These are phyloP conservation scores for Aspergillus fumigatus DNA, from an alignment of 2,329 filamentous ascomycete genomes.

Conservation along the genomic window DNA sequence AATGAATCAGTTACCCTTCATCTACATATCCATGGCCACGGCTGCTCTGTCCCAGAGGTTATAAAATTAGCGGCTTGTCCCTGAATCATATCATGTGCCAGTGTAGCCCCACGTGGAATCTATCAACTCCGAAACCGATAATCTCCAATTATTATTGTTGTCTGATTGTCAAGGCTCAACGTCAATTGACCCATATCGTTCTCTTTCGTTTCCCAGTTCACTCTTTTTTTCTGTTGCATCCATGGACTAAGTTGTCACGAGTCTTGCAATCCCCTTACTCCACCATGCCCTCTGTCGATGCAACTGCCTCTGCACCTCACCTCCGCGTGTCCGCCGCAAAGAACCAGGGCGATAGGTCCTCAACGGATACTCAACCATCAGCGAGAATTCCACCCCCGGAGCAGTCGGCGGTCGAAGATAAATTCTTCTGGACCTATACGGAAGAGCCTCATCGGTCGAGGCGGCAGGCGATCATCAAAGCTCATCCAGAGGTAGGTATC, in stretches of 20 bases:
- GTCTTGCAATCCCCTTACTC: constrained; percentile 6
- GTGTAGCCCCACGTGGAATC: constrained; percentile 37
- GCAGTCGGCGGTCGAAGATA: constrained; percentile 41
- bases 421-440: constrained; percentile 98
- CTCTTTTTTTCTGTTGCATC: constrained; percentile 1
- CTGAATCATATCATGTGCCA: constrained; percentile 3
- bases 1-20: background rate
- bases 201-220: background rate
- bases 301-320: constrained; percentile 28
- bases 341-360: constrained; percentile 15
- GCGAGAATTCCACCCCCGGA: constrained; percentile 28
- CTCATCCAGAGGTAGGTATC: constrained; percentile 76
- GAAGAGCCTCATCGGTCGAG: constrained; percentile 94
- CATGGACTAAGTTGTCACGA: constrained; percentile 18
- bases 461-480: constrained; percentile 92
- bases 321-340: constrained; percentile 31
- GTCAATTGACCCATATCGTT: background rate
- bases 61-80: background rate
- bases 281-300: constrained; percentile 26
- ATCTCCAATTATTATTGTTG: background rate
- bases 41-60: background rate
- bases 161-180: background rate
- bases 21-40: background rate
- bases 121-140: constrained; percentile 20
- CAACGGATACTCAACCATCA: constrained; percentile 14